A percentile compares a stretch with the other conserved stretches of the same genome.
Conservation (phyloP, 2,329 filamentous ascomycete species). For the Neofusicoccum umdonicola region DNA sequence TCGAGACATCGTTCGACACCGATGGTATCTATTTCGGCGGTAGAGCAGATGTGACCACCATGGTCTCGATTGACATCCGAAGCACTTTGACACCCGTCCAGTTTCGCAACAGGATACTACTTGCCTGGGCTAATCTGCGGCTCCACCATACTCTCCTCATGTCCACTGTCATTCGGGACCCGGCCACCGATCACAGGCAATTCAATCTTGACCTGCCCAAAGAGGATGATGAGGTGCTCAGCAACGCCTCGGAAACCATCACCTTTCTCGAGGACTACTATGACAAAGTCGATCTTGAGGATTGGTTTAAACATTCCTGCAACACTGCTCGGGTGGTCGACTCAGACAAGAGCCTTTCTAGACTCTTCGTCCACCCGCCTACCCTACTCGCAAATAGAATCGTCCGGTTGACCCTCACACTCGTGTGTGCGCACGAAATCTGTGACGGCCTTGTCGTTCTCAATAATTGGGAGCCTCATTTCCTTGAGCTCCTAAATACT, state of each 20-base stretch:
- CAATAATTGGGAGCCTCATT: conserved; percentile 43
- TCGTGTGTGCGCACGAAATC: conserved; percentile 45
- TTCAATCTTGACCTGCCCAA: conserved; percentile 37
- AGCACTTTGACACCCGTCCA: conserved; percentile 30
- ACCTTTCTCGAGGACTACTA: conserved; percentile 42
- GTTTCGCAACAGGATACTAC: conserved; percentile 34
- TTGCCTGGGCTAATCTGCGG: conserved; percentile 42
- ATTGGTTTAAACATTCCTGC: conserved; percentile 43
- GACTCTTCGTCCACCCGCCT: conserved; percentile 40
- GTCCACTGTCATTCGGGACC: conserved; percentile 28
- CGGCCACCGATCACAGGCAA: conserved; percentile 19
- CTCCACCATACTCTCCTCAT: conserved; percentile 40
- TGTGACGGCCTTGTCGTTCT: conserved; percentile 39
- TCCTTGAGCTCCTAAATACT: conserved; percentile 38
- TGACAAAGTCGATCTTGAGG: conserved; percentile 29
- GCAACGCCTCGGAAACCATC: conserved; percentile 29
- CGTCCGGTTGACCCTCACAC: conserved; percentile 33
- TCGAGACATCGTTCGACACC: conserved; percentile 45
- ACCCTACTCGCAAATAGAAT: conserved; percentile 25
- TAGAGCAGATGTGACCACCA: conserved; percentile 44
- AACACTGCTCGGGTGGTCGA: conserved; percentile 43
- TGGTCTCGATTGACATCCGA: conserved; percentile 37
- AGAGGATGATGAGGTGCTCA: conserved; percentile 30
- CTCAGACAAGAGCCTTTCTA: conserved; percentile 36
- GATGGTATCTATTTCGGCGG: conserved; percentile 46